These are phyloP conservation scores for Neurospora discreta DNA, from an alignment of 495 filamentous ascomycete genomes.

Conservation along the genomic window DNA sequence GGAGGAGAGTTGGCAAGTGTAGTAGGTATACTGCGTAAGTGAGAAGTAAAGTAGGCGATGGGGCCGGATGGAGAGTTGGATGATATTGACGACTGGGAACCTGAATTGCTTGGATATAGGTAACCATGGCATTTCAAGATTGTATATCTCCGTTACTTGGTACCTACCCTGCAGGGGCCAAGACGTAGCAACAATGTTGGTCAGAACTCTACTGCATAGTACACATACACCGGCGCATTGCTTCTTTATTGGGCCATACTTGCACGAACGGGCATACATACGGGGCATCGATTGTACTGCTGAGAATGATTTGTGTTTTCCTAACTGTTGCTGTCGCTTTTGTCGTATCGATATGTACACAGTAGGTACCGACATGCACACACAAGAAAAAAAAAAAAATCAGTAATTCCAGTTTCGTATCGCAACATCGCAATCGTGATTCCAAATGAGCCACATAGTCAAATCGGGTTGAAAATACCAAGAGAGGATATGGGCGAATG, in stretches of 20 bases:
- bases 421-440: background rate
- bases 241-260: too few species aligned
- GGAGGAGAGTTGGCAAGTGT: background rate
- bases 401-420: background rate
- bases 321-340: background rate
- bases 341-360: background rate
- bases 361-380: background rate
- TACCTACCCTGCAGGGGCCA: too few species aligned
- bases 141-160: too few species aligned
- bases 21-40: too few species aligned
- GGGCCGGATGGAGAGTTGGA: background rate
- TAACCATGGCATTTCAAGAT: background rate
- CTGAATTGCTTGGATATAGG: background rate
- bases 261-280: too few species aligned
- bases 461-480: background rate
- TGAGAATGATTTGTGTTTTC: background rate
- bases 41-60: too few species aligned
- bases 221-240: too few species aligned
- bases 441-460: background rate
- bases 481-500: background rate
- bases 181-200: background rate
- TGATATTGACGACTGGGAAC: background rate
- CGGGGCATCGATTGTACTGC: background rate
- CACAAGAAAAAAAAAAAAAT: background rate
- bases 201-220: background rate